Conservation (phyloP, 2,329 filamentous ascomycete genomes). For the Dactylellina parvicollis region DNA sequence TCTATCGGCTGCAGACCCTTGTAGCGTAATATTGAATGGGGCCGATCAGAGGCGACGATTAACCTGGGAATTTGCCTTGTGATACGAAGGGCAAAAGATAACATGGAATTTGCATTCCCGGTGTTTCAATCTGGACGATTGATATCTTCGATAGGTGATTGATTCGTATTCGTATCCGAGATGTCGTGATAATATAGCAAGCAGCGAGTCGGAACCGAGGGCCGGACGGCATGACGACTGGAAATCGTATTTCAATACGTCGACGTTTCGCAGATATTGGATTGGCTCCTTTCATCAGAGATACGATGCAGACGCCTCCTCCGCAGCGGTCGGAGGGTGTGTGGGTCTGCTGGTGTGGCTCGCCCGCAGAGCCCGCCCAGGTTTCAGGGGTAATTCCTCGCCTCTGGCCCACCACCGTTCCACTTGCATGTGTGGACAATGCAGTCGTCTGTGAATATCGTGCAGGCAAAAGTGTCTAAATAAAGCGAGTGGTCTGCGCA, state of each 20-base stretch:
- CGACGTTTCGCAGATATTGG: constrained; percentile 19
- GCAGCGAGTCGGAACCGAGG: no score
- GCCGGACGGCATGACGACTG: no score
- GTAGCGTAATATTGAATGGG: background rate
- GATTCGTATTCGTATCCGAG: no score
- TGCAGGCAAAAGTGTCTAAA: constrained; percentile 14
- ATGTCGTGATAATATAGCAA: no score
- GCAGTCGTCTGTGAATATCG: background rate
- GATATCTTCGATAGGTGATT: no score
- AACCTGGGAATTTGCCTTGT: no score
- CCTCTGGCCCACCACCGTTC: background rate
- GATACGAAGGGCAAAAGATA: no score
- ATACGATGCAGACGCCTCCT: background rate
- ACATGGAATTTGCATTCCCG: no score
- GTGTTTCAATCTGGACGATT: no score
- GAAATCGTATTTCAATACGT: background rate
- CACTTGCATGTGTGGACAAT: background rate
- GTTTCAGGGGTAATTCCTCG: constrained; percentile 45
- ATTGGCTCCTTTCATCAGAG: constrained; percentile 15
- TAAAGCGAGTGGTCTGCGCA: constrained; percentile 45
- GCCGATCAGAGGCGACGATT: background rate
- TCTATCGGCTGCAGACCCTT: no score
- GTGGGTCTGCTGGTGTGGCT: constrained; percentile 14
- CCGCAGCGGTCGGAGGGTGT: background rate
- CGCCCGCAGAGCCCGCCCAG: no score